A percentile compares a stretch with the other conserved stretches of the same genome.
Evolutionary conservation across 1,139 yeast genomes (phyloP).

Genomic region (Debaryomyces subglobosus): DNA sequence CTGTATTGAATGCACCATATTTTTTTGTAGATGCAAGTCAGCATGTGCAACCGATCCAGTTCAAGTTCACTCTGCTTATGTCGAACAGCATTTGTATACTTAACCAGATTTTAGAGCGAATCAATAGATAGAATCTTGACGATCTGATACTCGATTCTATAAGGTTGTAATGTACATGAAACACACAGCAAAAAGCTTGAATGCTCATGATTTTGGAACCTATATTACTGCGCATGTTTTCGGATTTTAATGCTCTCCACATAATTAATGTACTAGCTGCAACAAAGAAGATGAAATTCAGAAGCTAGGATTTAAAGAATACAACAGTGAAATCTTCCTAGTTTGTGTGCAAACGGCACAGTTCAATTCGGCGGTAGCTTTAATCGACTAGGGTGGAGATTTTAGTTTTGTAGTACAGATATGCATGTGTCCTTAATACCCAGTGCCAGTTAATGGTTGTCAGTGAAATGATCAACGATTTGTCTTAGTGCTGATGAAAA

Average conservation of each 20-base stretch:
- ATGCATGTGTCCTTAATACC: neutral
- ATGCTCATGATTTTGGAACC: neutral
- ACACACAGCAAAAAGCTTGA: neutral
- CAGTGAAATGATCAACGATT: neutral
- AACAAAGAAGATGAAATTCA: neutral
- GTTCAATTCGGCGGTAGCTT: neutral
- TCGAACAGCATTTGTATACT: neutral
- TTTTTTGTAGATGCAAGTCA: neutral
- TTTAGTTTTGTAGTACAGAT: neutral
- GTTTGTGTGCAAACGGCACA: neutral
- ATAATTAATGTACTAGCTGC: neutral
- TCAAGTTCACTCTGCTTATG: neutral
- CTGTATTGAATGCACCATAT: neutral
- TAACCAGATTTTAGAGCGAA: neutral
- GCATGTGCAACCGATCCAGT: neutral
- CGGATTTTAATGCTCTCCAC: neutral
- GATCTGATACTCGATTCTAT: neutral
- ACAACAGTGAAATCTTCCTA: neutral
- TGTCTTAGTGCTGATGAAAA: no score
- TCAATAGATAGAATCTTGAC: neutral
- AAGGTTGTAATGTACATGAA: neutral
- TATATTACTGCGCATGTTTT: neutral
- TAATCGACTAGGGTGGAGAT: neutral
- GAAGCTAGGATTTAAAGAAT: neutral
- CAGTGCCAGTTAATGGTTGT: neutral